These are phyloP conservation scores for Penicillium manginii DNA, from an alignment of 495 filamentous ascomycete genomes.

Conservation along the genomic window DNA sequence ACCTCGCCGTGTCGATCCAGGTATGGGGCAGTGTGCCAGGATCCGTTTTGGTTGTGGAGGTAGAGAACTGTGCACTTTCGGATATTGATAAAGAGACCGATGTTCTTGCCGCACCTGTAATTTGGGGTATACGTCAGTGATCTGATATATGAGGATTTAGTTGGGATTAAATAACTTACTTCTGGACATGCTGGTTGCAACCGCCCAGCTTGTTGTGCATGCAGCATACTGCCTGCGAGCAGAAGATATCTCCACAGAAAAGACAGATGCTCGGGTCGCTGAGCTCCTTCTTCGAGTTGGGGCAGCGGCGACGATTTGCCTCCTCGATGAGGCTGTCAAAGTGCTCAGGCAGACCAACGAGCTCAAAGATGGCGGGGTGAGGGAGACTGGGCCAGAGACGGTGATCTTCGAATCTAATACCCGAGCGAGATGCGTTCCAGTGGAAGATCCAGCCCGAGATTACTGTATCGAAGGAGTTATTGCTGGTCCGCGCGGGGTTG, in stretches of 20 bases:
- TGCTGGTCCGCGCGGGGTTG: conserved; percentile 36
- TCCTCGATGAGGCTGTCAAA: conserved; percentile 94
- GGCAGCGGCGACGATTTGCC: conserved; percentile 81
- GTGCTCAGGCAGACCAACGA: conserved; percentile 88
- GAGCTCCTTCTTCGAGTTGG: conserved; percentile 86
- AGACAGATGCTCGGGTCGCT: conserved; percentile 89
- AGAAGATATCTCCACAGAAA: conserved; percentile 95
- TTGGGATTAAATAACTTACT: conserved; percentile 59
- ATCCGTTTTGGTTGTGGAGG: conserved; percentile 77
- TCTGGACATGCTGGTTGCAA: conserved; percentile 84
- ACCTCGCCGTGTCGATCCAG: conserved; percentile 94
- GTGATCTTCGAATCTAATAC: conserved; percentile 44
- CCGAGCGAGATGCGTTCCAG: conserved; percentile 52
- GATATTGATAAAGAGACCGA: conserved; percentile 94
- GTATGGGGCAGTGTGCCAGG: conserved; percentile 86
- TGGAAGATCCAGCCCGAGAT: conserved; percentile 83
- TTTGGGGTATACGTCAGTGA: conserved; percentile 2
- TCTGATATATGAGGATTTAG: neutral
- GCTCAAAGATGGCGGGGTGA: conserved; percentile 91
- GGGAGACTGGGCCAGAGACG: conserved; percentile 57
- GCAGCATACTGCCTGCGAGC: conserved; percentile 92
- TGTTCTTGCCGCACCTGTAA: conserved; percentile 79
- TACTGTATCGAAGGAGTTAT: conserved; percentile 49
- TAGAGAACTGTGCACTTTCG: conserved; percentile 91
- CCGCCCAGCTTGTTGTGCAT: conserved; percentile 76